phyloP scores from a whole-genome alignment of 305 asterid genomes.

The Fraxinus greggii region DNA sequence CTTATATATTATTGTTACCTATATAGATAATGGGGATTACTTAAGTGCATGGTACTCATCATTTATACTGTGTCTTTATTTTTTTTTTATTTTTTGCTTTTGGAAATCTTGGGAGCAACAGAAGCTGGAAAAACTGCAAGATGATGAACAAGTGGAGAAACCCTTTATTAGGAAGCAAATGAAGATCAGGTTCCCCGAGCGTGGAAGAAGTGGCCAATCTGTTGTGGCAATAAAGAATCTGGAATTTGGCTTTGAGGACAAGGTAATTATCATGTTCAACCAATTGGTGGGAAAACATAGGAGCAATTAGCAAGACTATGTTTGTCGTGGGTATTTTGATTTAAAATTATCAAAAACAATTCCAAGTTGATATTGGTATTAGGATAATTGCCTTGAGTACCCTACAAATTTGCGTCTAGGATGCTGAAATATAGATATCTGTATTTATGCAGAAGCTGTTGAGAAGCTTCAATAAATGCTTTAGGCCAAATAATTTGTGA shows the following conservation, averaged over 20 bases:
- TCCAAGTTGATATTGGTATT: background rate
- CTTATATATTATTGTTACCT: background rate
- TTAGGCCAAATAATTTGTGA: background rate
- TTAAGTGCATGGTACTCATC: background rate
- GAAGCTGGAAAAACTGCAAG: conserved; percentile 96
- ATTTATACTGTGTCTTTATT: conserved; percentile 6
- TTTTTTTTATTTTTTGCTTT: background rate
- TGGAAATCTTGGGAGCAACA: conserved; percentile 37
- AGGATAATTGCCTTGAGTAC: background rate
- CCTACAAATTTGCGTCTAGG: background rate
- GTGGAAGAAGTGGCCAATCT: conserved; percentile 86
- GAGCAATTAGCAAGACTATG: background rate
- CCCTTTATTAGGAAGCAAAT: conserved; percentile 97
- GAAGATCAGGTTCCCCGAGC: conserved; percentile 95
- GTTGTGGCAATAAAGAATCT: conserved; percentile 68
- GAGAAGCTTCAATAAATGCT: background rate
- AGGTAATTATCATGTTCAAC: conserved; percentile 47
- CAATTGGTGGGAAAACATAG: background rate
- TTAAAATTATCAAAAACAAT: background rate
- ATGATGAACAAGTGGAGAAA: conserved; percentile 85
- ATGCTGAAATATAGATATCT: background rate
- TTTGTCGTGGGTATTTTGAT: background rate
- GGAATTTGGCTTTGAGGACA: conserved; percentile 70
- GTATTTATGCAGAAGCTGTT: background rate
- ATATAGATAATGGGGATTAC: background rate